Evolutionary conservation across 148 eudicot genomes (phyloP).

Genomic region (Cornus suecica): DNA sequence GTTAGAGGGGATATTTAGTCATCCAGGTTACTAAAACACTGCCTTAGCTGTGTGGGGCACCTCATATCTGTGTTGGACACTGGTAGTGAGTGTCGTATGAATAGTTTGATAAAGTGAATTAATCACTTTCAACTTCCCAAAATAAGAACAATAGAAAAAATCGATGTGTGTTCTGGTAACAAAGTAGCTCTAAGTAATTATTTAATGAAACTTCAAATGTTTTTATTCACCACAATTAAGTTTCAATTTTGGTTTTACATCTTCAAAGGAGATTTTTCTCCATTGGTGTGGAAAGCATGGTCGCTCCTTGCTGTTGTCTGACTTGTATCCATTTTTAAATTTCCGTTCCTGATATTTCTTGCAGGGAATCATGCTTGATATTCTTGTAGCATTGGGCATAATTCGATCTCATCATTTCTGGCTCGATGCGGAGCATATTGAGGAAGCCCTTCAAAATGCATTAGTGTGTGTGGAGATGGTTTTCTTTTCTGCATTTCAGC

Average conservation of each 20-base stretch:
- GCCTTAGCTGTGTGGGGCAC: background rate
- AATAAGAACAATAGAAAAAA: no score
- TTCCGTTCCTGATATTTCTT: background rate
- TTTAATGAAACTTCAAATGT: background rate
- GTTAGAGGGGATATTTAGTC: background rate
- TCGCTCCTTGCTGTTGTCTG: background rate
- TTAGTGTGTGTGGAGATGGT: slow-evolving; percentile 43
- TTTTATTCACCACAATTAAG: background rate
- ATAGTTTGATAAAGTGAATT: no score
- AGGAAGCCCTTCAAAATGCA: slow-evolving; percentile 34
- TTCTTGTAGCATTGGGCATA: slow-evolving; percentile 29
- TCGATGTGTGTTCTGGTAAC: background rate
- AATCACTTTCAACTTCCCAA: no score
- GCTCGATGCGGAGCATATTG: slow-evolving; percentile 30
- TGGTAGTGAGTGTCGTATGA: no score
- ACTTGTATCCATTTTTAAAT: background rate
- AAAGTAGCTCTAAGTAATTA: background rate
- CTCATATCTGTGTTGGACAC: background rate
- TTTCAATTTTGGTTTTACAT: background rate
- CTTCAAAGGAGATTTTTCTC: background rate
- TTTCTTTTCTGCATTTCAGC: slow-evolving; percentile 35
- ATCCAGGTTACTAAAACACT: background rate
- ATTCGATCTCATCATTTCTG: slow-evolving; percentile 30
- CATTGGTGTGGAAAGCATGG: background rate
- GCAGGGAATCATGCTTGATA: slow-evolving; percentile 30